Conservation (phyloP, 2,329 filamentous ascomycete genomes). For the Xylariaceae sp. region DNA sequence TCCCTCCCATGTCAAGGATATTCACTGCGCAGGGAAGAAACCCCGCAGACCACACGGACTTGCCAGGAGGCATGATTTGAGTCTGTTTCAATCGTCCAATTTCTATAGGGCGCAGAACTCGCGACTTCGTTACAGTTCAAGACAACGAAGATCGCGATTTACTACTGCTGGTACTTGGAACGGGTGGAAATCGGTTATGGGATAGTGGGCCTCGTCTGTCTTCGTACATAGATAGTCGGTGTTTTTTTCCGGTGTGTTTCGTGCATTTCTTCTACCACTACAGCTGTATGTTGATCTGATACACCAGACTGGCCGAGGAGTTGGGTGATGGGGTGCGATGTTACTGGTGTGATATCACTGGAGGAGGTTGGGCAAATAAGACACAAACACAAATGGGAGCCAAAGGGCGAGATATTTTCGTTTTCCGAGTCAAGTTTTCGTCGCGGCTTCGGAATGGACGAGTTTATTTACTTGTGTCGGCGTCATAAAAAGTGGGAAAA, state of each 20-base stretch:
- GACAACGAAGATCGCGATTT: not conserved
- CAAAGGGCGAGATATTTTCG: not conserved
- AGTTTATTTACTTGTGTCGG: not conserved
- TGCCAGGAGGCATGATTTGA: slow-evolving; percentile 45
- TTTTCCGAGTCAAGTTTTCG: not conserved
- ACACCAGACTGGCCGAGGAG: slow-evolving; percentile 26
- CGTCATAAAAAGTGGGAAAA: not conserved
- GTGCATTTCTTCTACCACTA: slow-evolving; percentile 11
- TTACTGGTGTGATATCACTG: not conserved
- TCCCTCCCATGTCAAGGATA: slow-evolving; percentile 34
- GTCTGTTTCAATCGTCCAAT: slow-evolving; percentile 38
- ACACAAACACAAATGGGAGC: slow-evolving; percentile 10
- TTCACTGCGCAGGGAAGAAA: slow-evolving; percentile 30
- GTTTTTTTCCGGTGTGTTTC: slow-evolving; percentile 2
- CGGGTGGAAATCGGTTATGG: not conserved
- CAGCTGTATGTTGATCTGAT: slow-evolving; percentile 17
- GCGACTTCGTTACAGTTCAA: not conserved
- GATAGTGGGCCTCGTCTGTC: slow-evolving; percentile 18
- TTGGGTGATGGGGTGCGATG: slow-evolving; percentile 20
- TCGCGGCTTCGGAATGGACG: slow-evolving; percentile 1
- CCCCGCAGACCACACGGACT: slow-evolving; percentile 23
- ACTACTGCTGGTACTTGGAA: not conserved
- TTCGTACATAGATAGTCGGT: slow-evolving; percentile 19
- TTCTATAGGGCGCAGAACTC: not conserved
- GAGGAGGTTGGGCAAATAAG: slow-evolving; percentile 13